phyloP scores from a whole-genome alignment of 2,329 filamentous ascomycete species.

The Xylaria digitata region DNA sequence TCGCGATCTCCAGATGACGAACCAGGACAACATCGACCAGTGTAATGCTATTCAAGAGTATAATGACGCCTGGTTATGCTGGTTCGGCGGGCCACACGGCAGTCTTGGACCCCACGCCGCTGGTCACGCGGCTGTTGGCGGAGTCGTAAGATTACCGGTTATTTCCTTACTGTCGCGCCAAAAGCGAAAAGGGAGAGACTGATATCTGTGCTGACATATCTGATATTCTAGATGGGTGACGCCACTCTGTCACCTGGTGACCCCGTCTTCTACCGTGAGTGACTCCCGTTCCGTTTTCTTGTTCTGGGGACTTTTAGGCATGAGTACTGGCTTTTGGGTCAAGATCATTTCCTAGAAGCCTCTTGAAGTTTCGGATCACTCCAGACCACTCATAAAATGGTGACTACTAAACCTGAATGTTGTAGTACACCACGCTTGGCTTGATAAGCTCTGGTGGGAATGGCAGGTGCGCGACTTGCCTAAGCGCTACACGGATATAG shows the following conservation, averaged over 20 bases:
- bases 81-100: slow-evolving; percentile 16
- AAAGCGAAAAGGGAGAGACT: background rate
- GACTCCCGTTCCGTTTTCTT: background rate
- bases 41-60: slow-evolving; percentile 23
- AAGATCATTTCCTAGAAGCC: background rate
- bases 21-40: slow-evolving; percentile 24
- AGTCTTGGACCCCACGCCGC: slow-evolving; percentile 23
- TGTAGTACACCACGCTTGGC: slow-evolving; percentile 46
- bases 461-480: slow-evolving; percentile 46
- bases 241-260: slow-evolving; percentile 49
- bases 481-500: slow-evolving; percentile 43
- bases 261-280: slow-evolving; percentile 46
- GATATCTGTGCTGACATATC: background rate
- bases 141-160: slow-evolving; percentile 17
- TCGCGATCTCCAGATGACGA: slow-evolving; percentile 17
- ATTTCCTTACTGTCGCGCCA: background rate
- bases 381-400: background rate
- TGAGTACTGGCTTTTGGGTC: background rate
- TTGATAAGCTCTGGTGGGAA: slow-evolving; percentile 50
- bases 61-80: slow-evolving; percentile 29
- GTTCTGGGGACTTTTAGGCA: background rate
- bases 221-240: slow-evolving; percentile 33
- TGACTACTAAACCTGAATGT: background rate
- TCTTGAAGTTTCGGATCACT: too few relatives aligned
- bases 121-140: slow-evolving; percentile 27